phyloP scores from a whole-genome alignment of 2,329 filamentous ascomycete species.

The Botrytis squamosa region DNA sequence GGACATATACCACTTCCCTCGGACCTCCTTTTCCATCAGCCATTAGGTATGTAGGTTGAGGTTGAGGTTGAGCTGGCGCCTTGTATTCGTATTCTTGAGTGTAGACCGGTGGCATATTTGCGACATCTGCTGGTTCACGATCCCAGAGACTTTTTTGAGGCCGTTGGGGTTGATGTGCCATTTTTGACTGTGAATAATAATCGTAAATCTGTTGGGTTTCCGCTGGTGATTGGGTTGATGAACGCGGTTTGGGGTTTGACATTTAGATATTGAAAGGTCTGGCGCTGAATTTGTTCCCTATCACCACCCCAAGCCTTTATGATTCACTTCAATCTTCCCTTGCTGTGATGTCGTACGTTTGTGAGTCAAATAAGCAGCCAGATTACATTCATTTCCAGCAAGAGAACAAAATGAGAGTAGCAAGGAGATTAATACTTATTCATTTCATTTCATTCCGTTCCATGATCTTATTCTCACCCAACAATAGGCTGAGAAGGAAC shows the following conservation, averaged over 20 bases:
- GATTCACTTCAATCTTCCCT: background rate
- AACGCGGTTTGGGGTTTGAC: background rate
- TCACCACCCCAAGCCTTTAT: background rate
- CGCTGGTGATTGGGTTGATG: background rate
- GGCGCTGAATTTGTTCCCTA: background rate
- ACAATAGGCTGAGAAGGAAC: constrained; percentile 5
- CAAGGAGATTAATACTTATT: constrained; percentile 10
- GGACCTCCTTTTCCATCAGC: background rate
- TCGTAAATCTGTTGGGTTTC: background rate
- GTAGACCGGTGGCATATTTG: constrained; percentile 15
- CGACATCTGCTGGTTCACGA: constrained; percentile 14
- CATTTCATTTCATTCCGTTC: background rate
- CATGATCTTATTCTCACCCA: background rate
- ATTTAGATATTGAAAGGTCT: background rate
- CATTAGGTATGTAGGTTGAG: background rate
- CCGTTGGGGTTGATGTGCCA: constrained; percentile 4
- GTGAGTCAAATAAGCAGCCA: background rate
- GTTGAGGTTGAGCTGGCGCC: background rate
- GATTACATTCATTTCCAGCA: background rate
- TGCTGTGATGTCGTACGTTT: background rate
- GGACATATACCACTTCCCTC: constrained; percentile 10
- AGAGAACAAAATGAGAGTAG: background rate
- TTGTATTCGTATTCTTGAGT: constrained; percentile 7
- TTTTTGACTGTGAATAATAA: background rate
- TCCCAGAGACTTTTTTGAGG: constrained; percentile 15